Percentiles rank a stretch among this genome's conserved stretches.
Conservation (phyloP, 345 rosid species). For the Populus simonii region DNA sequence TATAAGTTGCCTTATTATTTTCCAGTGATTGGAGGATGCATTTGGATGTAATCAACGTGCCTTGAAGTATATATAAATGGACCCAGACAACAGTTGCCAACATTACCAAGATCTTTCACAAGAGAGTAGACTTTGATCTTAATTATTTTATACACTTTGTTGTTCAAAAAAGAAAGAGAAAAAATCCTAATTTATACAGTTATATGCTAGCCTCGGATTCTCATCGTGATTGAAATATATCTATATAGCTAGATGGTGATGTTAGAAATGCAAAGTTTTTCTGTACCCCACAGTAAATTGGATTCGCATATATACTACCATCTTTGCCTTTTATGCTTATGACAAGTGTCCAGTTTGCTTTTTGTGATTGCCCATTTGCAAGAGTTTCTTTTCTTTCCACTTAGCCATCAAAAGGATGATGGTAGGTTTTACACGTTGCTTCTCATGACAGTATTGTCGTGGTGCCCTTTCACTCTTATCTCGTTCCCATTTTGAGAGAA, state of each 20-base stretch:
- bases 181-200: no score
- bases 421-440: constrained; percentile 1
- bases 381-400: background rate
- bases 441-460: background rate
- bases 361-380: background rate
- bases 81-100: background rate
- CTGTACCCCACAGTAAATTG: constrained; percentile 4
- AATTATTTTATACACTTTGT: no score
- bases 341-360: constrained; percentile 12
- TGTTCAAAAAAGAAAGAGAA: no score
- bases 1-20: background rate
- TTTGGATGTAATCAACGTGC: background rate
- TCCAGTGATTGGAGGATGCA: background rate
- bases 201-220: constrained; percentile 1
- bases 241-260: background rate
- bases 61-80: background rate
- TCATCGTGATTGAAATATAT: background rate
- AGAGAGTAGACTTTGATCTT: no score
- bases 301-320: background rate
- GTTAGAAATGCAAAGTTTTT: background rate
- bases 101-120: background rate
- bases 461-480: background rate
- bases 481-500: background rate
- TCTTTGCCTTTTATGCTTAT: background rate
- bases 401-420: background rate